Conservation (phyloP, 495 filamentous ascomycete genomes). For the Extremus antarcticus region DNA sequence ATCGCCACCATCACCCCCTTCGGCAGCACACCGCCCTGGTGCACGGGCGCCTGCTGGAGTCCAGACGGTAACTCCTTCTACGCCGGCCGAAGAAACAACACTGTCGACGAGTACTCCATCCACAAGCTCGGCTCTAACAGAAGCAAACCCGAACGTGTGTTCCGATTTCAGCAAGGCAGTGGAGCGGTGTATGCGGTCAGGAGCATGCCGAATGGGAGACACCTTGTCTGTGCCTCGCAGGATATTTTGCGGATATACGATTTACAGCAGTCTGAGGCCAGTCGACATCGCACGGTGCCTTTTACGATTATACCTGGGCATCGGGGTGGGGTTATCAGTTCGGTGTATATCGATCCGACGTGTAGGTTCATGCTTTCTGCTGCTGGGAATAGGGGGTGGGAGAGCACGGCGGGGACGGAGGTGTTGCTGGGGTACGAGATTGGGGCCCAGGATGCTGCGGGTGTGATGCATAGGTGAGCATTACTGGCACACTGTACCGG, state of each 20-base stretch:
- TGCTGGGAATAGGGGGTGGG: slow-evolving; percentile 89
- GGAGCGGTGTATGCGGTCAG: slow-evolving; percentile 77
- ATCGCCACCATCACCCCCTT: slow-evolving; percentile 65
- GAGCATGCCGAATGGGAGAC: slow-evolving; percentile 86
- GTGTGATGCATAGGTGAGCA: slow-evolving; percentile 16
- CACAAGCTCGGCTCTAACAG: slow-evolving; percentile 51
- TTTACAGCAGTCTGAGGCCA: slow-evolving; percentile 51
- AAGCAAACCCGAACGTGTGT: slow-evolving; percentile 60
- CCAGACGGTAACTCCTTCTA: slow-evolving; percentile 94
- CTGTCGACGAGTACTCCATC: slow-evolving; percentile 86
- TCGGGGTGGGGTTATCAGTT: slow-evolving; percentile 75
- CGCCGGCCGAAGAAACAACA: slow-evolving; percentile 82
- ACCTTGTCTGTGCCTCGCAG: slow-evolving; percentile 86
- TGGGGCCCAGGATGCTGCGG: slow-evolving; percentile 30
- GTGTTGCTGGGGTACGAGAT: slow-evolving; percentile 94
- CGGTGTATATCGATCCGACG: slow-evolving; percentile 73
- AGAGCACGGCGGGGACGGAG: slow-evolving; percentile 73
- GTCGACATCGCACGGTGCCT: slow-evolving; percentile 70
- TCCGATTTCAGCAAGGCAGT: slow-evolving; percentile 83
- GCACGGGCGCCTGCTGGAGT: slow-evolving; percentile 96
- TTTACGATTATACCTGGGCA: slow-evolving; percentile 93
- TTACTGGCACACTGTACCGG: no score
- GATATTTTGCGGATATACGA: slow-evolving; percentile 93
- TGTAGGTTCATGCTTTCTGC: slow-evolving; percentile 84
- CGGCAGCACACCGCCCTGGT: slow-evolving; percentile 79